Evolutionary conservation across 2,329 filamentous ascomycete genomes (phyloP).

Genomic region (Phaeosphaeria sp.): DNA sequence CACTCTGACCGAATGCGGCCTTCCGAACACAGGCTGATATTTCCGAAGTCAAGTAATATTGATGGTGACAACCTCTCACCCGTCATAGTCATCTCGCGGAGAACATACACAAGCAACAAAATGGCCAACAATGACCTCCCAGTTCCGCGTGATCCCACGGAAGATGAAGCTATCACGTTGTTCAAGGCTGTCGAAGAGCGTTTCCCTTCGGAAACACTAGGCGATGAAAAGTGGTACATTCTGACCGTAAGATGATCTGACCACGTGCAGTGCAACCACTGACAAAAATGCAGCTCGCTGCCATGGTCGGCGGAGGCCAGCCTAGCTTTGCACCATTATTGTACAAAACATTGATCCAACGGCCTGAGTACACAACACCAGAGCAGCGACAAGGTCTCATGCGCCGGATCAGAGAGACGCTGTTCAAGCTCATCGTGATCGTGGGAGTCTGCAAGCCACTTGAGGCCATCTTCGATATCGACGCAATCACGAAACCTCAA

Average conservation of each 20-base stretch:
- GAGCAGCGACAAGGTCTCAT: constrained; percentile 57
- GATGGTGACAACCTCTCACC: neutral
- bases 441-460: constrained; percentile 70
- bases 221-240: constrained; percentile 57
- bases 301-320: constrained; percentile 59
- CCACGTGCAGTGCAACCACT: neutral
- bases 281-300: constrained; percentile 41
- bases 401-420: constrained; percentile 62
- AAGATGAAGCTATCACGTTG: constrained; percentile 49
- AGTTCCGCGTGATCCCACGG: constrained; percentile 40
- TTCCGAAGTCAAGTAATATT: neutral
- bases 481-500: constrained; percentile 59
- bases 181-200: constrained; percentile 53
- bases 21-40: neutral
- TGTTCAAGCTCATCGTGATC: constrained; percentile 64
- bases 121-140: constrained; percentile 23
- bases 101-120: neutral
- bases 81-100: neutral
- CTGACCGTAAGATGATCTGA: constrained; percentile 39
- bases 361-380: constrained; percentile 55
- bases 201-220: constrained; percentile 53
- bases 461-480: constrained; percentile 66
- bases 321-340: constrained; percentile 61
- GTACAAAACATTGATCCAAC: constrained; percentile 62
- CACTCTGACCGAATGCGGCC: neutral